phyloP scores from a whole-genome alignment of 1,139 yeast genomes.

The Sugiyamaella sp. region DNA sequence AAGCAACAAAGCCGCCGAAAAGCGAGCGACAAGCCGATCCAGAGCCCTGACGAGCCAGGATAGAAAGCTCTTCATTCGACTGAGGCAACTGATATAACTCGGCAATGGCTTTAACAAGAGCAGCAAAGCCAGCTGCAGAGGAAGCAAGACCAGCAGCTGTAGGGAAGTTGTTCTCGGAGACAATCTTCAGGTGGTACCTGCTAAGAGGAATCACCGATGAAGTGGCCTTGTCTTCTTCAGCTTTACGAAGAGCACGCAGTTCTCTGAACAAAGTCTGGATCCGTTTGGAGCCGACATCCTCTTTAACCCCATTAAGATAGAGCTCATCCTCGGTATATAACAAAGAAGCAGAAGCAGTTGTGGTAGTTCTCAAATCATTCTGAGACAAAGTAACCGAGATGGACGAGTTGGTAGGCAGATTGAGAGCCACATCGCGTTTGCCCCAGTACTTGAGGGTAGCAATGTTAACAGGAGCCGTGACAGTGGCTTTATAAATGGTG shows the following conservation, averaged over 20 bases:
- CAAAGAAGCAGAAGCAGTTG: slow-evolving; percentile 76
- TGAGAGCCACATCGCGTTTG: slow-evolving; percentile 82
- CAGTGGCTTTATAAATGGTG: slow-evolving; percentile 64
- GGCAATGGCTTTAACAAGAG: slow-evolving; percentile 86
- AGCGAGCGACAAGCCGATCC: slow-evolving; percentile 98
- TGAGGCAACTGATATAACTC: slow-evolving; percentile 79
- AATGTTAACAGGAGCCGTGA: slow-evolving; percentile 96
- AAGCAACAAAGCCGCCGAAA: slow-evolving; percentile 96
- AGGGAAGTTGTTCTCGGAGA: slow-evolving; percentile 95
- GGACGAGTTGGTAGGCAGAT: slow-evolving; percentile 93
- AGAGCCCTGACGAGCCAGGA: slow-evolving; percentile 95
- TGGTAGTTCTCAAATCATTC: slow-evolving; percentile 84
- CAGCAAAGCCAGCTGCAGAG: slow-evolving; percentile 98
- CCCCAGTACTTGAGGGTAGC: slow-evolving; percentile 99
- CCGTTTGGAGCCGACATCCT: slow-evolving; percentile 63
- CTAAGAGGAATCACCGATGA: slow-evolving; percentile 64
- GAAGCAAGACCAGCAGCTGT: slow-evolving; percentile 99
- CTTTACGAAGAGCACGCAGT: slow-evolving; percentile 65
- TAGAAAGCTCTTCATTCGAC: slow-evolving; percentile 79
- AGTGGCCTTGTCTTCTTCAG: slow-evolving; percentile 47
- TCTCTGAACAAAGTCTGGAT: slow-evolving; percentile 80
- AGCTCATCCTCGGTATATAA: slow-evolving; percentile 64
- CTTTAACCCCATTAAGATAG: slow-evolving; percentile 75
- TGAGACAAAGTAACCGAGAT: slow-evolving; percentile 93
- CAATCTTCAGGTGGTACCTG: slow-evolving; percentile 70